Evolutionary conservation across 2,329 filamentous ascomycete genomes (phyloP).

Genomic region (Colletotrichum abscissum): DNA sequence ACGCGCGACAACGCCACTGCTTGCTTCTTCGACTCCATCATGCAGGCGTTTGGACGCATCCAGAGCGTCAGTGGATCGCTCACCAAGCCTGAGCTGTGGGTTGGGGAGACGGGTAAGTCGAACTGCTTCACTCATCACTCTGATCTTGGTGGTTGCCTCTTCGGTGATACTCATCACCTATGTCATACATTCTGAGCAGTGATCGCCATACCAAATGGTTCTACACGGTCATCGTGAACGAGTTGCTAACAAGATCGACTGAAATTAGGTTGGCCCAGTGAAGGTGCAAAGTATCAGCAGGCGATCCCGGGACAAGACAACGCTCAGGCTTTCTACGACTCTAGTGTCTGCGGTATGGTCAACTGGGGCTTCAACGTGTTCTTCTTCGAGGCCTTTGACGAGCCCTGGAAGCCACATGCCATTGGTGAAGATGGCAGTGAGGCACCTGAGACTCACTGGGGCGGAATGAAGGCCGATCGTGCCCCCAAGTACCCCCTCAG

Average conservation of each 20-base stretch:
- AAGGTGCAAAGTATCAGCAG: conserved; percentile 69
- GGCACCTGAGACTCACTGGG: conserved; percentile 76
- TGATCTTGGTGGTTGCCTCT: neutral
- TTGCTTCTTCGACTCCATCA: conserved; percentile 76
- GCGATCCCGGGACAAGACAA: conserved; percentile 70
- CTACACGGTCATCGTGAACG: neutral
- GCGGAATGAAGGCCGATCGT: conserved; percentile 71
- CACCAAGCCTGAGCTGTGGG: conserved; percentile 73
- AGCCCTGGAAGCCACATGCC: conserved; percentile 75
- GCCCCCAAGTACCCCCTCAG: conserved; percentile 61
- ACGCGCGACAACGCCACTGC: conserved; percentile 63
- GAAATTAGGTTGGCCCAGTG: conserved; percentile 66
- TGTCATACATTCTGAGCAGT: neutral
- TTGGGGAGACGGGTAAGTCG: conserved; percentile 67
- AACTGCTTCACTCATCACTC: neutral
- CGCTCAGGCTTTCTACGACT: conserved; percentile 69
- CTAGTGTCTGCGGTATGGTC: conserved; percentile 72
- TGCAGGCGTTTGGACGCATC: conserved; percentile 71
- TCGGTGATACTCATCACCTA: neutral
- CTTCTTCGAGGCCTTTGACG: conserved; percentile 80
- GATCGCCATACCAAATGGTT: neutral
- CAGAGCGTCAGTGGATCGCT: conserved; percentile 63
- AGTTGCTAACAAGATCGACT: conserved; percentile 1
- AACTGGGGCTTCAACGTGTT: conserved; percentile 76
- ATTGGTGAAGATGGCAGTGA: conserved; percentile 71